Evolutionary conservation across 2,329 filamentous ascomycete species (phyloP).

Genomic region (Penicillium oxalicum): DNA sequence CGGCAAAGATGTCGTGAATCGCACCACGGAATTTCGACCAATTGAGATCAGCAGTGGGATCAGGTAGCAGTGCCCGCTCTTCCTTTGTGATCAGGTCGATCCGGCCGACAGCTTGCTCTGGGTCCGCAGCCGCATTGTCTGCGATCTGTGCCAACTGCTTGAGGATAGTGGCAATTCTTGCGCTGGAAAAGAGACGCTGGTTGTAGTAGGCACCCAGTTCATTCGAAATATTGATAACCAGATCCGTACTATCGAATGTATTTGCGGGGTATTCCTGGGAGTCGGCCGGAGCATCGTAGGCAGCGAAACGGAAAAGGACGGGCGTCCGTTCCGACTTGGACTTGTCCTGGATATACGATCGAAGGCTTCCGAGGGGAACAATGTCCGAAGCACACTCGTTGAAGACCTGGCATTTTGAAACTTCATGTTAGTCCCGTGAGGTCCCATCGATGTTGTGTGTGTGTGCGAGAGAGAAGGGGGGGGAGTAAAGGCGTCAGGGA

Average conservation of each 20-base stretch:
- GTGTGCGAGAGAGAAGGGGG: not conserved
- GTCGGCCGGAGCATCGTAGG: slow-evolving; percentile 41
- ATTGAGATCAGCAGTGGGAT: slow-evolving; percentile 41
- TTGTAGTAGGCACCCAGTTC: slow-evolving; percentile 41
- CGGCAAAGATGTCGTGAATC: slow-evolving; percentile 41
- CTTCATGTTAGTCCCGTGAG: not conserved
- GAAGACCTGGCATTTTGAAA: slow-evolving; percentile 27
- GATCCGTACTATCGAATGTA: slow-evolving; percentile 41
- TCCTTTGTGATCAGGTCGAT: slow-evolving; percentile 40
- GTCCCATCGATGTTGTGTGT: no score
- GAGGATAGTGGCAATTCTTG: slow-evolving; percentile 40
- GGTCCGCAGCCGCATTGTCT: slow-evolving; percentile 35
- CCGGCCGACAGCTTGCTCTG: slow-evolving; percentile 37
- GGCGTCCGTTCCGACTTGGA: slow-evolving; percentile 36
- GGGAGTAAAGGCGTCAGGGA: not conserved
- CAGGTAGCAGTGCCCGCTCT: slow-evolving; percentile 32
- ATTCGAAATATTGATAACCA: slow-evolving; percentile 37
- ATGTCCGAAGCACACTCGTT: slow-evolving; percentile 38
- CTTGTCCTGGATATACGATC: slow-evolving; percentile 38
- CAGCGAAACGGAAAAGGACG: slow-evolving; percentile 43
- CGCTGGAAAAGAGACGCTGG: slow-evolving; percentile 43
- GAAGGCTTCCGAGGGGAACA: slow-evolving; percentile 37
- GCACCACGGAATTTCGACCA: slow-evolving; percentile 43
- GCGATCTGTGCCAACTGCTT: slow-evolving; percentile 40
- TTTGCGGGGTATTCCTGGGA: slow-evolving; percentile 38